Conservation (phyloP, 345 rosid species). For the Cardamine resedifolia region DNA sequence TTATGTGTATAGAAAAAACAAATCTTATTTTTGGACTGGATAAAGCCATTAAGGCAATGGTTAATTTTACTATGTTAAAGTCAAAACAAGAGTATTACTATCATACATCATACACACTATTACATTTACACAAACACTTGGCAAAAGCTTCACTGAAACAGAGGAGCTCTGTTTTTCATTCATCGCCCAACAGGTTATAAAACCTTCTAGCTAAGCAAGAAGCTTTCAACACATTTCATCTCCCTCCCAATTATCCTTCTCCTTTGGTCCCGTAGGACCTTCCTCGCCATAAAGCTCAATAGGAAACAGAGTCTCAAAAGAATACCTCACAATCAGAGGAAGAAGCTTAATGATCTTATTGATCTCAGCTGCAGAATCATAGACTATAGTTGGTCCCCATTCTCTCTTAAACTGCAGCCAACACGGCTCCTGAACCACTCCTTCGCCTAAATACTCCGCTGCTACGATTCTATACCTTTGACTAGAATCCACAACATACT, state of each 20-base stretch:
- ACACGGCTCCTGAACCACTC: constrained; percentile 59
- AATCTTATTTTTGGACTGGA: no score
- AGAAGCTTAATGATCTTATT: constrained; percentile 66
- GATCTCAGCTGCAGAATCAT: constrained; percentile 72
- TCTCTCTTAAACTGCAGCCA: constrained; percentile 94
- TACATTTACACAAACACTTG: background rate
- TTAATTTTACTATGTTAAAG: no score
- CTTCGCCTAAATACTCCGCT: constrained; percentile 71
- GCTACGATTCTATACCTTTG: constrained; percentile 57
- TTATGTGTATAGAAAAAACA: no score
- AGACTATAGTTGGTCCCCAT: constrained; percentile 89
- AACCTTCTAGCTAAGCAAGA: background rate
- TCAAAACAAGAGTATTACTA: background rate
- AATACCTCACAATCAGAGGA: constrained; percentile 67
- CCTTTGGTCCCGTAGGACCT: constrained; percentile 97
- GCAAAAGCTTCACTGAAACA: constrained; percentile 9
- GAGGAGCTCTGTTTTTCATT: constrained; percentile 26
- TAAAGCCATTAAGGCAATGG: background rate
- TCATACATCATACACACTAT: background rate
- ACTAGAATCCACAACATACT: constrained; percentile 66
- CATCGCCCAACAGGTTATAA: background rate
- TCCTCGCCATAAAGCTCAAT: constrained; percentile 89
- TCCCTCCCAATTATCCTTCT: constrained; percentile 81
- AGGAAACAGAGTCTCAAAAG: constrained; percentile 78
- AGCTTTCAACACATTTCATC: constrained; percentile 56